Base-by-base conservation (phyloP, 208 protist genomes). In the Leishmania tarentolae region DNA sequence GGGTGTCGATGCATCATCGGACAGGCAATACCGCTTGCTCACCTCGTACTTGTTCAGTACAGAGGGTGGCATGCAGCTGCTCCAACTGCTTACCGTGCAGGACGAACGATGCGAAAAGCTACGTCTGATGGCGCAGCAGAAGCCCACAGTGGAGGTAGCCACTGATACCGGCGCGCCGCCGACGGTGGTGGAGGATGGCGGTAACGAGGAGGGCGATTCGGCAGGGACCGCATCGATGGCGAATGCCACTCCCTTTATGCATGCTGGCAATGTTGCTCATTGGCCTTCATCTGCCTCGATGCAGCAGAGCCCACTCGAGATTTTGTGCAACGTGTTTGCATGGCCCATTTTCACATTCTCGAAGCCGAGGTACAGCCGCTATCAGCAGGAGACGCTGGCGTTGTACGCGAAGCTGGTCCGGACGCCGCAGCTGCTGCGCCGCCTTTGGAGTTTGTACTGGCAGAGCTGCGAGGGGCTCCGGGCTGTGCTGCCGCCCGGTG, bases 301-400 rank as follows among this genome's bases (percentile, higher is more conserved):
- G 52, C 70, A 79, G 71, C 68, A 85, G 78, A 88, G 75, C 61
- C 84, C 88, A 37, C 87, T 95, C 57, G 87, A 97, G 83, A 78
- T 91, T 65, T 72, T 94, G 24, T 95, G 92, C 78, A 86, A 90
- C 70, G 88, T 94, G 47, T 94, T 92, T 76, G 91, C 89, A 28
- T 97, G 94, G 92, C 94, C 94, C 5, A 84, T 97, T 57, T 94
- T 90, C 59, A 85, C 79, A 61, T 94, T 97, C 78, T 82, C 86
- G 40, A 75, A 85, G 68, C 74, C 77, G 21, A 57, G 72, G 13
- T 87, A 82, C 47, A 5, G 71, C 21, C 63, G 70, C 40, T 85
- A 90, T 57, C 87, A 84, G 52, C 86, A 88, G 75, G 91, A 95
- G 82, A 91, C 87, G 59, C 77, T 88, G 2, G 88, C 91, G 13